These are phyloP conservation scores for Penicillium fimorum DNA, from an alignment of 495 filamentous ascomycete genomes.

Conservation along the genomic window DNA sequence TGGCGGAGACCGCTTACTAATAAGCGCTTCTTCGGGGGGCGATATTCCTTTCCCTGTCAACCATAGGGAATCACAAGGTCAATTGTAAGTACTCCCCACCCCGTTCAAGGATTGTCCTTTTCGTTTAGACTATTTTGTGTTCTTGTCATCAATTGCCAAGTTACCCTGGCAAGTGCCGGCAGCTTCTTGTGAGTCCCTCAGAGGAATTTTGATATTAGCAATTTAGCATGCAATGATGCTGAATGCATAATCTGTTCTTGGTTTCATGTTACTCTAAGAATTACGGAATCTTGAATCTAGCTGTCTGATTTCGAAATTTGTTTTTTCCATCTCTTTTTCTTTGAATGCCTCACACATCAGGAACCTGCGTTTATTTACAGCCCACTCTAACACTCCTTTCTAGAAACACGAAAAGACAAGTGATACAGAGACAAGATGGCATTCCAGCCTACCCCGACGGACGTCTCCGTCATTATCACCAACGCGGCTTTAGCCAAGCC, in stretches of 20 bases:
- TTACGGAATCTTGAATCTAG: too few relatives aligned
- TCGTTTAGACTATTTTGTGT: not conserved
- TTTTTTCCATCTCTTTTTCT: not conserved
- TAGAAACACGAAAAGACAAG: not conserved
- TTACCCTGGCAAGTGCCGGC: not conserved
- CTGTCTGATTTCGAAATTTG: not conserved
- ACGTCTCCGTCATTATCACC: conserved; percentile 81
- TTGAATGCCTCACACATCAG: not conserved
- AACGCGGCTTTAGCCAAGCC: conserved; percentile 66
- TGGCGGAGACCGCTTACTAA: conserved; percentile 7
- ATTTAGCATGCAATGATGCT: not conserved
- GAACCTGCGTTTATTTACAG: not conserved
- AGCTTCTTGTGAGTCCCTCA: not conserved
- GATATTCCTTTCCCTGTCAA: conserved; percentile 1
- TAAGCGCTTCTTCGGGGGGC: not conserved
- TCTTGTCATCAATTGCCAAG: not conserved
- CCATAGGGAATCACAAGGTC: not conserved
- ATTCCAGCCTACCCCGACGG: conserved; percentile 60
- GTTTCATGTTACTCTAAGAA: not conserved
- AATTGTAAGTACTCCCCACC: conserved; percentile 3
- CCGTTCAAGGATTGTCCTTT: not conserved
- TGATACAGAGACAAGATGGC: conserved; percentile 28
- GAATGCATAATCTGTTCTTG: not conserved
- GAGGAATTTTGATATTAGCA: conserved; percentile 4
- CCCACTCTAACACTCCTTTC: not conserved